Evolutionary conservation across 768 basidiomycete genomes (phyloP).

Genomic region (Suillus decipiens): DNA sequence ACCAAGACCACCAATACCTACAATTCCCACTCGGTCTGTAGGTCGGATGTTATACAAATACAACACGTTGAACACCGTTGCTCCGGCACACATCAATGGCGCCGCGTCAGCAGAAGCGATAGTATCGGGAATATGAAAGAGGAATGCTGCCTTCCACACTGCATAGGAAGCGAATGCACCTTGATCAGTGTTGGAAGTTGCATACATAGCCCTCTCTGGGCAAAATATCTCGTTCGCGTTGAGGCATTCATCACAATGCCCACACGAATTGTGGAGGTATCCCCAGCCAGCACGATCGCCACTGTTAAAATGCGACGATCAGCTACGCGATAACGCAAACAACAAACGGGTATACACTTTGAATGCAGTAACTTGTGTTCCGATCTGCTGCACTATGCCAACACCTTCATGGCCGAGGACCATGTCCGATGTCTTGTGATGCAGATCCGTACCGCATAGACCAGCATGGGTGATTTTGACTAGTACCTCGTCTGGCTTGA

Average conservation of each 20-base stretch:
- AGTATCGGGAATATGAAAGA: conserved; percentile 36
- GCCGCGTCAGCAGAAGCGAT: conserved; percentile 33
- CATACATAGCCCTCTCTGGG: conserved; percentile 26
- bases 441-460: conserved; percentile 42
- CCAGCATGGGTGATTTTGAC: conserved; percentile 36
- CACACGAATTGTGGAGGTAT: conserved; percentile 34
- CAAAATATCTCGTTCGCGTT: conserved; percentile 35
- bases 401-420: conserved; percentile 44
- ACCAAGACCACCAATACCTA: conserved; percentile 39
- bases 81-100: conserved; percentile 40
- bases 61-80: conserved; percentile 34
- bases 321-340: background rate
- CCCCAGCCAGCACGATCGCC: conserved; percentile 42
- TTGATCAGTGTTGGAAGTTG: conserved; percentile 28
- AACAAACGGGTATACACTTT: conserved; percentile 27
- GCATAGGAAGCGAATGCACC: conserved; percentile 39
- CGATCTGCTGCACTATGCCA: conserved; percentile 36
- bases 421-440: conserved; percentile 32
- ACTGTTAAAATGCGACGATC: conserved; percentile 16
- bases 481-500: conserved; percentile 32
- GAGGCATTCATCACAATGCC: conserved; percentile 35
- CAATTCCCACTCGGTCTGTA: conserved; percentile 36
- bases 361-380: conserved; percentile 33
- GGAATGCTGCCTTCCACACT: conserved; percentile 34
- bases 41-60: conserved; percentile 25